Conservation (phyloP, 768 basidiomycete genomes). For the Calvatia gigantea region DNA sequence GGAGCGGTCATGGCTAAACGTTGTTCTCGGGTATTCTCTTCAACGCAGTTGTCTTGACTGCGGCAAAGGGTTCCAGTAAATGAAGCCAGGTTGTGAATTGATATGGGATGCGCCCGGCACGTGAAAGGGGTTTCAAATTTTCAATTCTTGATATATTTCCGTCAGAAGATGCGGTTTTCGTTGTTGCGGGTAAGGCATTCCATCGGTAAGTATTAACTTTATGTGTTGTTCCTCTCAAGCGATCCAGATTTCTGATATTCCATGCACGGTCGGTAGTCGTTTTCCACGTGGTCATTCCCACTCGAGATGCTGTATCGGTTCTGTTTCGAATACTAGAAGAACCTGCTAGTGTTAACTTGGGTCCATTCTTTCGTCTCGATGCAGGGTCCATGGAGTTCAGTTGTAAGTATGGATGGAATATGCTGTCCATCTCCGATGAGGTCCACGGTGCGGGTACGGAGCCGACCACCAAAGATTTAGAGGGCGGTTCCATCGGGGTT, state of each 20-base stretch:
- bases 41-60: too few species aligned
- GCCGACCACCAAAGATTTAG: too few species aligned
- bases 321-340: slow-evolving; percentile 49
- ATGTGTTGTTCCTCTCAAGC: slow-evolving; percentile 44
- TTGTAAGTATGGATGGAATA: too few species aligned
- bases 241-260: slow-evolving; percentile 49
- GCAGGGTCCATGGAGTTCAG: too few species aligned
- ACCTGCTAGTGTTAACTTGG: too few species aligned
- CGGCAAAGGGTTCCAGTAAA: too few species aligned
- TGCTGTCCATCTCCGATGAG: too few species aligned
- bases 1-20: slow-evolving; percentile 9
- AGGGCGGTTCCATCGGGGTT: too few species aligned
- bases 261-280: slow-evolving; percentile 66
- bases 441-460: too few species aligned
- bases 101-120: too few species aligned
- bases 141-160: not conserved
- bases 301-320: slow-evolving; percentile 14
- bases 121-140: too few species aligned
- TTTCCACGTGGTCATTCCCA: slow-evolving; percentile 51
- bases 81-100: too few species aligned
- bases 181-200: slow-evolving; percentile 11
- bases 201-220: slow-evolving; percentile 18
- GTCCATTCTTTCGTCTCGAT: slow-evolving; percentile 69
- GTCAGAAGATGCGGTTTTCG: not conserved
- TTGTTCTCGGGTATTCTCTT: not conserved